Base-by-base conservation (phyloP, 208 protist genomes). In the Angomonas ambiguus region DNA sequence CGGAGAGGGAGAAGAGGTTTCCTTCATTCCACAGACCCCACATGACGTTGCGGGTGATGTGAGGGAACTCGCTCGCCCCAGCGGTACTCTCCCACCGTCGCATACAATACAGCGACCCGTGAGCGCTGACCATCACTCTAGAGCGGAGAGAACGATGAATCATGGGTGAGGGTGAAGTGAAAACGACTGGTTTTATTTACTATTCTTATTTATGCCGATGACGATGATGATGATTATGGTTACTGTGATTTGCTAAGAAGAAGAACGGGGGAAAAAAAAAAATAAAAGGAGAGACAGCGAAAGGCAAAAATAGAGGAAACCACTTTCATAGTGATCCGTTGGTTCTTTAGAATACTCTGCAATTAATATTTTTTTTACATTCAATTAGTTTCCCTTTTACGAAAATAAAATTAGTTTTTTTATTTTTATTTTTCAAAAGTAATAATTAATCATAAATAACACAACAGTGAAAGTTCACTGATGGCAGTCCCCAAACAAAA, bases 21-120 rank as follows among this genome's bases (percentile, higher is more conserved):
- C 91, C 91, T 61, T 96, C 91, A 65, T 96, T 96, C 91, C 91
- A 96, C 53, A 96, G 73, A 1, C 85, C 83, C 91, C 91, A 96
- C 24, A 96, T 83, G 16, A 89, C 81, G 51, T 85, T 85, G 35
- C 80, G 80, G 2, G 83, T 93, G 68, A 96, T 85, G 72, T 95
- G 89, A 48, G 71, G 56, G 55, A 80, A 73, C 28, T 67, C 71
- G 18, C 68, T 69, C 22, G 34, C 53, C 64, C 22, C 55, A 51
- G 57, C 66, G 64, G 51, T 35, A 16, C 30, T 51, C 35, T 51
- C n/a, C 16, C 4, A 57, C 22, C n/a, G 48, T 30, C 11, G 60
- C 3, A 13, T 4, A 8, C 28, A 4, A 8, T 10, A 25, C 33
- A 55, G 48, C n/a, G 53, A 10, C 27, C 22, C n/a, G 20, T 4